Conservation (phyloP, 371 early-diverging fungal species). For the Mucor sp. region DNA sequence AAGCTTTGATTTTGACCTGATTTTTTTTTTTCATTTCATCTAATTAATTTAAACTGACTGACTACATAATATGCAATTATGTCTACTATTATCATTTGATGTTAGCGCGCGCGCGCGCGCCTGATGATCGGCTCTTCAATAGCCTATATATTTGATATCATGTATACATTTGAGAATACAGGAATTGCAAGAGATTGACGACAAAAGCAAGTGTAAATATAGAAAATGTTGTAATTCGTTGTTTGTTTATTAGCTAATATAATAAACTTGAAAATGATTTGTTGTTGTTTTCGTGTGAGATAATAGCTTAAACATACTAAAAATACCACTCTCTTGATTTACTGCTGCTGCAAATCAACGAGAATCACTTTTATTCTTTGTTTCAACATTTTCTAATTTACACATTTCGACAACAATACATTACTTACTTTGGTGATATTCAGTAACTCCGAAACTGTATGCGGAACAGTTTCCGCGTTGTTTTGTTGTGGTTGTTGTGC, state of each 20-base stretch:
- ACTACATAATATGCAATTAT: neutral
- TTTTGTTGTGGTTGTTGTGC: neutral
- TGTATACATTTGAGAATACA: neutral
- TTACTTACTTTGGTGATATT: neutral
- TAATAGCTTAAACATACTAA: neutral
- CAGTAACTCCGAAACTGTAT: neutral
- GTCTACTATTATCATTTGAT: neutral
- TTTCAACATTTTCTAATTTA: neutral
- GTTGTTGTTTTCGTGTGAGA: neutral
- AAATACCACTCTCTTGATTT: neutral
- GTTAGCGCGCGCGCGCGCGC: neutral
- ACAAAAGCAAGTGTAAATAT: neutral
- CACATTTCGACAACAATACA: slow-evolving; percentile 1
- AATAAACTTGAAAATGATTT: neutral
- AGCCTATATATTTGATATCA: neutral
- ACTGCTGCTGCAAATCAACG: neutral
- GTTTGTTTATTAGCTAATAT: neutral
- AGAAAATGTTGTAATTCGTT: neutral
- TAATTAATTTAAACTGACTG: neutral
- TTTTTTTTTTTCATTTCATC: neutral
- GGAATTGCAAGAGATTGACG: neutral
- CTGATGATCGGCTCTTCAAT: neutral
- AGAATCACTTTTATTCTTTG: neutral
- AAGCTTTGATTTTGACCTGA: neutral
- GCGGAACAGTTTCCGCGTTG: slow-evolving; percentile 1